These are phyloP conservation scores for Fistulifera pelliculosa DNA, from an alignment of 108 stramenopile genomes.

Conservation along the genomic window DNA sequence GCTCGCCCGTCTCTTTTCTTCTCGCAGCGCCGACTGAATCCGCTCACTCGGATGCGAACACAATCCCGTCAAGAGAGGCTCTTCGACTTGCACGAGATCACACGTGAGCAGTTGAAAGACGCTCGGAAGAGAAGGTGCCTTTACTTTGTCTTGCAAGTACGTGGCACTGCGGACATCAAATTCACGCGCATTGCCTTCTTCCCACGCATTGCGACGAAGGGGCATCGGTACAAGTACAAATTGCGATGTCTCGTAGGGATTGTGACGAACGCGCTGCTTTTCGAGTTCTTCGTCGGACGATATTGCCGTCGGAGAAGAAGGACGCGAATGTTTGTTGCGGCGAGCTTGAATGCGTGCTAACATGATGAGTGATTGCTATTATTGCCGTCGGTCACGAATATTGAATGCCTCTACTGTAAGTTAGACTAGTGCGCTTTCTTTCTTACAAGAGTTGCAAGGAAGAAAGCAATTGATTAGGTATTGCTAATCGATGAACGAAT, in stretches of 20 bases:
- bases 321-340: too few species aligned
- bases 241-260: too few species aligned
- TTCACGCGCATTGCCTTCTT: slow-evolving; percentile 60
- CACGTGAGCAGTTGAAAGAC: slow-evolving; percentile 73
- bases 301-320: too few species aligned
- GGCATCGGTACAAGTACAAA: slow-evolving; percentile 12
- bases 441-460: too few species aligned
- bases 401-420: background rate
- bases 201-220: slow-evolving; percentile 51
- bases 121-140: slow-evolving; percentile 53
- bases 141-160: slow-evolving; percentile 58
- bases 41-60: slow-evolving; percentile 79
- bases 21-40: slow-evolving; percentile 56
- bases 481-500: too few species aligned
- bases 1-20: slow-evolving; percentile 32
- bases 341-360: too few species aligned
- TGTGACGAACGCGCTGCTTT: too few species aligned
- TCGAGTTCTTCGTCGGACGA: too few species aligned
- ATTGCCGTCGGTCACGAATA: too few species aligned
- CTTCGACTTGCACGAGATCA: slow-evolving; percentile 62
- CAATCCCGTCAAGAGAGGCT: slow-evolving; percentile 60
- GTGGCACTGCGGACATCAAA: slow-evolving; percentile 75
- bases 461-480: too few species aligned
- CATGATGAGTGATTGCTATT: too few species aligned
- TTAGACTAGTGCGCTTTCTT: too few species aligned